phyloP scores from a whole-genome alignment of 179 eudicot species.

The Silene noctiflora region DNA sequence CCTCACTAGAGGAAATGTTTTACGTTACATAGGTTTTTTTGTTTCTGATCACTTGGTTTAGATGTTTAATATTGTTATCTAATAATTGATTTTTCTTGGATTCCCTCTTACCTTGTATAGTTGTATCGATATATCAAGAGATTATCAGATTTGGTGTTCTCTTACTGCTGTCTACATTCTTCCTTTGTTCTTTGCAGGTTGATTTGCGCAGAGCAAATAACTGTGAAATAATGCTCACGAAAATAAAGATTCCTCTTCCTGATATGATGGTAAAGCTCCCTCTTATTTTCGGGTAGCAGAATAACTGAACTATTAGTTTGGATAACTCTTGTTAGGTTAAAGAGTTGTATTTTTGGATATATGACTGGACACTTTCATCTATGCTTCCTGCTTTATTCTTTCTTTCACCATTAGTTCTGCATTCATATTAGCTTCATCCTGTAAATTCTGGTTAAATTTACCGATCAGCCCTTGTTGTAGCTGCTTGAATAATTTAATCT shows the following conservation, averaged over 20 bases:
- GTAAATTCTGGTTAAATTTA: background rate
- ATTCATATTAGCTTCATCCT: background rate
- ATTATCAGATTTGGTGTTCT: background rate
- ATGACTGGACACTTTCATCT: background rate
- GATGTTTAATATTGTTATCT: no score
- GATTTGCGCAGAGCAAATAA: conserved; percentile 51
- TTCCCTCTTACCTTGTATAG: background rate
- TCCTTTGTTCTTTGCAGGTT: conserved; percentile 27
- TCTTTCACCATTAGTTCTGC: background rate
- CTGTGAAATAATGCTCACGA: conserved; percentile 52
- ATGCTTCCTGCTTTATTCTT: background rate
- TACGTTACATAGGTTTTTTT: no score
- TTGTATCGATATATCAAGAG: background rate
- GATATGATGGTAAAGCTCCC: conserved; percentile 43
- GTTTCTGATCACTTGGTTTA: no score
- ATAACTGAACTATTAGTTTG: conserved; percentile 2
- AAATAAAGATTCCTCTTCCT: conserved; percentile 51
- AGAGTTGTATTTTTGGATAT: background rate
- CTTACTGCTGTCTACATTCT: background rate
- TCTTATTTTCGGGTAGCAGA: conserved; percentile 9
- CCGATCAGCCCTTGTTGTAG: background rate
- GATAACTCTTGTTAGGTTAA: background rate
- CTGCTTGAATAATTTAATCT: background rate
- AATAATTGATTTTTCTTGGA: background rate
- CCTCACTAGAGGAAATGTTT: background rate